Evolutionary conservation across 192 early-diverging fungal species (phyloP).

Genomic region (Coemansia sp.): DNA sequence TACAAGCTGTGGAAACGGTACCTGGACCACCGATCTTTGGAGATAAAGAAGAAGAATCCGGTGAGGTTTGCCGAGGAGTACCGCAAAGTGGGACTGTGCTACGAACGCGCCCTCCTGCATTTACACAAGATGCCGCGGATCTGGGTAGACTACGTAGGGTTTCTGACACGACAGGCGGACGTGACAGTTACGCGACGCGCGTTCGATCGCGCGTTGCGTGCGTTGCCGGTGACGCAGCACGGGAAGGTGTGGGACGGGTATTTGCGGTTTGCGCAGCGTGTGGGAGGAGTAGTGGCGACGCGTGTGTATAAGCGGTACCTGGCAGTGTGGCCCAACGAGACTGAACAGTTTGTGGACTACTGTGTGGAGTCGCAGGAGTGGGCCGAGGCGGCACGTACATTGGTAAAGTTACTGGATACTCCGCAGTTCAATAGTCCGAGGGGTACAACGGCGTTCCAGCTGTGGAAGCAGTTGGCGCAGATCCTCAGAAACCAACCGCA

Average conservation of each 20-base stretch:
- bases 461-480: conserved; percentile 86
- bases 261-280: conserved; percentile 70
- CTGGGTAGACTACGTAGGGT: conserved; percentile 79
- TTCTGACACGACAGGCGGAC: conserved; percentile 66
- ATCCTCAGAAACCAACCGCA: conserved; percentile 73
- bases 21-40: conserved; percentile 63
- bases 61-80: conserved; percentile 62
- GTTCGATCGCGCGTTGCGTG: conserved; percentile 87
- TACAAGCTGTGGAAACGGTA: conserved; percentile 97
- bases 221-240: conserved; percentile 94
- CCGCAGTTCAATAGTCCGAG: neutral
- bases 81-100: conserved; percentile 70
- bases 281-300: conserved; percentile 84
- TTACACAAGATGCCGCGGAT: conserved; percentile 96
- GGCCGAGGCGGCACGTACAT: conserved; percentile 73
- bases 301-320: too few relatives aligned
- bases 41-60: conserved; percentile 55
- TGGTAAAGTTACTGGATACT: conserved; percentile 72
- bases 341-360: conserved; percentile 72
- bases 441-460: conserved; percentile 52
- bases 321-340: conserved; percentile 80
- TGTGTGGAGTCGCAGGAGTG: conserved; percentile 66
- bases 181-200: conserved; percentile 73
- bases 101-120: conserved; percentile 83
- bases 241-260: conserved; percentile 85